phyloP scores from a whole-genome alignment of 495 filamentous ascomycete species.

The Xylaria castorea region DNA sequence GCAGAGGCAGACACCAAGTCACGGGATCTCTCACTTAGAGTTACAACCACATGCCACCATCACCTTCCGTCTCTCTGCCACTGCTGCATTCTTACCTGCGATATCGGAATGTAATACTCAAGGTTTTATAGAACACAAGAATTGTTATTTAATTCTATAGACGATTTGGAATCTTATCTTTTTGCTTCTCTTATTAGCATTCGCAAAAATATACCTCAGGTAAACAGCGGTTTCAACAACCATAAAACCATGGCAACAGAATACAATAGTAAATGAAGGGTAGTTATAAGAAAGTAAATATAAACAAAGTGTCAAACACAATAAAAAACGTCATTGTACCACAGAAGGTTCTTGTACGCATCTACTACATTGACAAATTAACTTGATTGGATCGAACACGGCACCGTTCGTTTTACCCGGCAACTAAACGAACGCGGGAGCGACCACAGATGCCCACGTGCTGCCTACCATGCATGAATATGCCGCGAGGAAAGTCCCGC shows the following conservation, averaged over 20 bases:
- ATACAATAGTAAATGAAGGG: neutral
- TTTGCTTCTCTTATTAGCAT: neutral
- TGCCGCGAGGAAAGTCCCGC: neutral
- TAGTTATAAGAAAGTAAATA: too few relatives aligned
- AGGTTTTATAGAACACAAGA: neutral
- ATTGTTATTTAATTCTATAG: neutral
- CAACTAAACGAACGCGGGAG: neutral
- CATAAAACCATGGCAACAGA: neutral
- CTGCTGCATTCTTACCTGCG: neutral
- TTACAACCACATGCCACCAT: neutral
- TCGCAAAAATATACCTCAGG: neutral
- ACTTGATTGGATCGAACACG: neutral
- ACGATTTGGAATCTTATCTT: too few relatives aligned
- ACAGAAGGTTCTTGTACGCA: neutral
- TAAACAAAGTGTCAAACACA: too few relatives aligned
- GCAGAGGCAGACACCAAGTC: conserved; percentile 37
- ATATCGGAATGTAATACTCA: neutral
- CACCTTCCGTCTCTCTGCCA: neutral
- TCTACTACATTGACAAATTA: neutral
- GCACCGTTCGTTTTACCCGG: neutral
- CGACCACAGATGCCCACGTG: neutral
- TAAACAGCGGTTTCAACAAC: neutral
- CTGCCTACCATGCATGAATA: neutral
- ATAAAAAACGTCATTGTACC: neutral
- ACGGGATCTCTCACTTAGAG: conserved; percentile 27